Conservation (phyloP, 768 basidiomycete species). For the Russula foetens region DNA sequence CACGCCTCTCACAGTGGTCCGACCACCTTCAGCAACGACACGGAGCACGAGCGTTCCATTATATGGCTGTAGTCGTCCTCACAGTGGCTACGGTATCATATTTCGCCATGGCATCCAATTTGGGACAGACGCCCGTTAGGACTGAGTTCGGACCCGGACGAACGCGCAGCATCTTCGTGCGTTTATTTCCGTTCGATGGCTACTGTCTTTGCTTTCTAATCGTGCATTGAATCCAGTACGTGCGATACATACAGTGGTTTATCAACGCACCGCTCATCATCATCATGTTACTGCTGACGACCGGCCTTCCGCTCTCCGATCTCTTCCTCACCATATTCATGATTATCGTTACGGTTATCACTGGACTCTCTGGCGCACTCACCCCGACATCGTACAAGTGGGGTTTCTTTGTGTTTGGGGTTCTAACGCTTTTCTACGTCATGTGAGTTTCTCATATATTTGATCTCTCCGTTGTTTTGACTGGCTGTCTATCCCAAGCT, state of each 20-base stretch:
- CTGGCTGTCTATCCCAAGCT: neutral
- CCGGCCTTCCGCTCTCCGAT: constrained; percentile 40
- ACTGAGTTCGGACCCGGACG: constrained; percentile 33
- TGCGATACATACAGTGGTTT: constrained; percentile 48
- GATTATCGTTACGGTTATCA: constrained; percentile 38
- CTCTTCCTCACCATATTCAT: constrained; percentile 42
- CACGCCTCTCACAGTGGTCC: neutral
- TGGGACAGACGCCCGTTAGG: constrained; percentile 39
- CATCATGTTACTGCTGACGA: constrained; percentile 37
- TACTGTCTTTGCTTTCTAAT: neutral
- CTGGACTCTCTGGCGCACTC: constrained; percentile 43
- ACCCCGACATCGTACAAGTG: constrained; percentile 46
- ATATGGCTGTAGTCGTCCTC: constrained; percentile 39
- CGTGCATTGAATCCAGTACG: constrained; percentile 29
- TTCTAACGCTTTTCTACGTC: constrained; percentile 40
- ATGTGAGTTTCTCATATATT: constrained; percentile 29
- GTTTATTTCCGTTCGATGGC: neutral
- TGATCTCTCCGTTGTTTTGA: constrained; percentile 11
- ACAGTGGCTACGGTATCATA: constrained; percentile 40
- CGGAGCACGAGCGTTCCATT: constrained; percentile 43
- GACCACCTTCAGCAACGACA: constrained; percentile 26
- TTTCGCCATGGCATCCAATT: constrained; percentile 50
- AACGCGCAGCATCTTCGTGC: constrained; percentile 38
- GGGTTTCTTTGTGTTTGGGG: constrained; percentile 42
- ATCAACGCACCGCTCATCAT: constrained; percentile 48